Conservation (phyloP, 495 filamentous ascomycete genomes). For the Xylaria grammica region DNA sequence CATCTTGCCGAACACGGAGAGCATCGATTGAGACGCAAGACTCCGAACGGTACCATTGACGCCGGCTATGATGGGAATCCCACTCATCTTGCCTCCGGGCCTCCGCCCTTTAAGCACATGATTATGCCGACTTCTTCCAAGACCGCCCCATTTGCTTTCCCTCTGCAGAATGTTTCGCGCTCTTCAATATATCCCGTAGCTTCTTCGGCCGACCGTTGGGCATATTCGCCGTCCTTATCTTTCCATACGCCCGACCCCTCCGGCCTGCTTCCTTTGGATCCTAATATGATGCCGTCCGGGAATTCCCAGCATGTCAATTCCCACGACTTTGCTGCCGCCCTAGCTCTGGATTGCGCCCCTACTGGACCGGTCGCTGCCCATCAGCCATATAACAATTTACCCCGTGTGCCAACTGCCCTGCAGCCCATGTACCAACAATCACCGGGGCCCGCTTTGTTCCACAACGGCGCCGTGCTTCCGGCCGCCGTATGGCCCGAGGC, state of each 20-base stretch:
- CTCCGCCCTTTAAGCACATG: constrained; percentile 86
- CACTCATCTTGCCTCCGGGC: constrained; percentile 73
- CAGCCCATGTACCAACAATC: constrained; percentile 74
- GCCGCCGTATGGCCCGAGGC: constrained; percentile 78
- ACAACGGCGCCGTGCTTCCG: constrained; percentile 72
- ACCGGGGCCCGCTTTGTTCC: constrained; percentile 74
- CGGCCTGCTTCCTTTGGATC: constrained; percentile 20
- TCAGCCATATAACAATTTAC: constrained; percentile 45
- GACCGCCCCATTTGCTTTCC: constrained; percentile 41
- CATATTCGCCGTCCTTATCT: constrained; percentile 22
- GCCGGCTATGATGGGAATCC: constrained; percentile 92
- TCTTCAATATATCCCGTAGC: constrained; percentile 22
- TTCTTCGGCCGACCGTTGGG: constrained; percentile 27
- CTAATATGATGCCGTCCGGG: constrained; percentile 21
- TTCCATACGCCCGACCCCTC: constrained; percentile 23
- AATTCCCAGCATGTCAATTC: constrained; percentile 28
- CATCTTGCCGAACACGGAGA: constrained; percentile 57
- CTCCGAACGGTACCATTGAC: constrained; percentile 89
- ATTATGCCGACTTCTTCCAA: constrained; percentile 62
- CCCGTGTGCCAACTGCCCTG: constrained; percentile 69
- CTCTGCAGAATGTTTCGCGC: constrained; percentile 36
- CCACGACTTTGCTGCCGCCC: constrained; percentile 23
- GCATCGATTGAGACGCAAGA: constrained; percentile 89
- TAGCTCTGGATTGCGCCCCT: constrained; percentile 30
- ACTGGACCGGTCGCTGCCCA: constrained; percentile 32